A percentile compares a stretch with the other conserved stretches of the same genome.
phyloP scores from a whole-genome alignment of 2,329 filamentous ascomycete genomes.

The Tolypocladium sp. region DNA sequence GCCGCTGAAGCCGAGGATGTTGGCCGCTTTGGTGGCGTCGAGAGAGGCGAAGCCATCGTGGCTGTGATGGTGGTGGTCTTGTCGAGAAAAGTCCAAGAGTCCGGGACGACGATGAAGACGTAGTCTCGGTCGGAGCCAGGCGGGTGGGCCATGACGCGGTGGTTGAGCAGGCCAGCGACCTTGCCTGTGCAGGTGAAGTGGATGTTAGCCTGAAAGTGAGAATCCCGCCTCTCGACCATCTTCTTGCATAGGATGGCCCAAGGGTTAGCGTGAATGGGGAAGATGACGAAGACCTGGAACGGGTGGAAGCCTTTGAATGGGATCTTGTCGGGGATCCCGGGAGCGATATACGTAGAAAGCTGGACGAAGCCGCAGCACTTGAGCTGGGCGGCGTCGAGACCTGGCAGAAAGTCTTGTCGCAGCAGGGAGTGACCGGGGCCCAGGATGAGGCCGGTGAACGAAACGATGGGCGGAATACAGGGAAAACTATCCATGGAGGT shows the following conservation, averaged over 20 bases:
- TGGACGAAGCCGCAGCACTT: background rate
- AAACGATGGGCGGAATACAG: background rate
- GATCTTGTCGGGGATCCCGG: background rate
- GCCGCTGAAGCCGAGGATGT: slow-evolving; percentile 1
- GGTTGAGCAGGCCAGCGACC: background rate
- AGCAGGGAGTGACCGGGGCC: background rate
- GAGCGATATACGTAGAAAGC: background rate
- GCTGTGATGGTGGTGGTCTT: background rate
- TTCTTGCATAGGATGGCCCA: background rate
- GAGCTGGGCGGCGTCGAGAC: background rate
- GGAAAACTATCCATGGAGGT: background rate
- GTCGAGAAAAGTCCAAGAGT: background rate
- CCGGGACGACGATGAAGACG: background rate
- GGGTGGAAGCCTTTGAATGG: background rate
- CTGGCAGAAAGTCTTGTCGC: background rate
- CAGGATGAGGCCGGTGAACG: background rate
- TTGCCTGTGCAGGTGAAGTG: background rate
- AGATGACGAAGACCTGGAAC: background rate
- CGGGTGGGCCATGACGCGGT: background rate
- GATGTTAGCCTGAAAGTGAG: background rate
- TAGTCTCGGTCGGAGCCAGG: background rate
- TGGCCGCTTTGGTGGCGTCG: slow-evolving; percentile 2
- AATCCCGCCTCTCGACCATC: background rate
- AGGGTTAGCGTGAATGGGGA: background rate
- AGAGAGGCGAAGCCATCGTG: background rate